Conservation (phyloP, 768 basidiomycete species). For the Boletus coccyginus region DNA sequence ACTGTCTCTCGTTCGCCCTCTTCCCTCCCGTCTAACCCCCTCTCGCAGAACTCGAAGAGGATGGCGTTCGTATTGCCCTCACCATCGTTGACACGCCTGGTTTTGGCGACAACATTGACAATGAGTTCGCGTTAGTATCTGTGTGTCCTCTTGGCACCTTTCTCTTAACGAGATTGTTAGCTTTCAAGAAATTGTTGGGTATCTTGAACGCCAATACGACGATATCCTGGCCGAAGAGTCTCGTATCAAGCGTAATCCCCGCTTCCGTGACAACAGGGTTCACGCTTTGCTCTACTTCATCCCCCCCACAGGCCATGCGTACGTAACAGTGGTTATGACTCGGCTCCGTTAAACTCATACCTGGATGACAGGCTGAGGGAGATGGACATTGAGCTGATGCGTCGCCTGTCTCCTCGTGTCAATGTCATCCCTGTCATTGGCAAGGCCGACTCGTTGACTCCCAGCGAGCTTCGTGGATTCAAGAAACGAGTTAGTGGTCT, state of each 20-base stretch:
- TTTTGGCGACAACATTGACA: constrained; percentile 98
- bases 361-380: constrained; percentile 69
- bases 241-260: constrained; percentile 98
- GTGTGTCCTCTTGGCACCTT: constrained; percentile 3
- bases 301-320: constrained; percentile 97
- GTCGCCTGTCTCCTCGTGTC: constrained; percentile 93
- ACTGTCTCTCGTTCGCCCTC: background rate
- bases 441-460: constrained; percentile 94
- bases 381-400: constrained; percentile 99
- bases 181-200: constrained; percentile 94
- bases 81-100: constrained; percentile 99
- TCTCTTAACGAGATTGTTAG: constrained; percentile 39
- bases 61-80: constrained; percentile 95
- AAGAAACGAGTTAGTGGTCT: constrained; percentile 74
- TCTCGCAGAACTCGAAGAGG: constrained; percentile 88
- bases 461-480: constrained; percentile 89
- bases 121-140: constrained; percentile 86
- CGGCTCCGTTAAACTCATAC: background rate
- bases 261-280: constrained; percentile 97
- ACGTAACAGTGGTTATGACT: constrained; percentile 34
- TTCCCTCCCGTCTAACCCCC: constrained; percentile 1
- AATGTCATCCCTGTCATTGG: constrained; percentile 99
- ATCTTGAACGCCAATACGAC: constrained; percentile 98
- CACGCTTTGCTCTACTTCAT: constrained; percentile 98
- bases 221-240: constrained; percentile 98